Conservation (phyloP, 345 rosid genomes). For the Gossypium ekmanianum region DNA sequence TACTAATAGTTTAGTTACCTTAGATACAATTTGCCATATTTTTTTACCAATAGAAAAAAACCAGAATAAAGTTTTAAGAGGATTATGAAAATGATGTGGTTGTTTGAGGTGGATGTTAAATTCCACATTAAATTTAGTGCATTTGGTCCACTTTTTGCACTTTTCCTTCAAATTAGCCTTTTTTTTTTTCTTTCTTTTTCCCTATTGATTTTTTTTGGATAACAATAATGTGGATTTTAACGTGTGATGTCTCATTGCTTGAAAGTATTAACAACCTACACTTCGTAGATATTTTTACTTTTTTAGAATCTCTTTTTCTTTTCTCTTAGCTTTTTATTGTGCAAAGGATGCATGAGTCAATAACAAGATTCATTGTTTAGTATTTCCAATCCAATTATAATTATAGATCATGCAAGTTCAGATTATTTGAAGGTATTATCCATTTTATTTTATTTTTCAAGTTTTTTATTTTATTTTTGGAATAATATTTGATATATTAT, state of each 20-base stretch:
- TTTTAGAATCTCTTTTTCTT: not conserved
- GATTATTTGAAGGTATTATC: too few relatives aligned
- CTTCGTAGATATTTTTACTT: not conserved
- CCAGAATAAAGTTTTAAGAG: not conserved
- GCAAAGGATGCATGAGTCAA: not conserved
- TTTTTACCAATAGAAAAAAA: not conserved
- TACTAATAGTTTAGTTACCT: too few relatives aligned
- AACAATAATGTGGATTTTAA: not conserved
- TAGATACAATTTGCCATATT: too few relatives aligned
- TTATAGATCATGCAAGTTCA: not conserved
- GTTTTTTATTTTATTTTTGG: too few relatives aligned
- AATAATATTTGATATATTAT: too few relatives aligned
- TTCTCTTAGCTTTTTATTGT: not conserved
- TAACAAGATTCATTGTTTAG: not conserved
- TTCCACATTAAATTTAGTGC: constrained; percentile 4
- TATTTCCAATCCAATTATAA: not conserved
- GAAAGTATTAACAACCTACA: constrained; percentile 4
- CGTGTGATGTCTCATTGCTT: constrained; percentile 3
- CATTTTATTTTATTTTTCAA: too few relatives aligned
- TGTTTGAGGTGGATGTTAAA: constrained; percentile 18
- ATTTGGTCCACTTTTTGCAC: not conserved
- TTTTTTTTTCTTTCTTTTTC: not conserved
- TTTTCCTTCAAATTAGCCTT: not conserved
- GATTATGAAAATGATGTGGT: constrained; percentile 6
- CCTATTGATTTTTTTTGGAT: not conserved